A percentile compares a stretch with the other conserved stretches of the same genome.
Evolutionary conservation across 208 protist species (phyloP).

Genomic region (Angomonas ambiguus): DNA sequence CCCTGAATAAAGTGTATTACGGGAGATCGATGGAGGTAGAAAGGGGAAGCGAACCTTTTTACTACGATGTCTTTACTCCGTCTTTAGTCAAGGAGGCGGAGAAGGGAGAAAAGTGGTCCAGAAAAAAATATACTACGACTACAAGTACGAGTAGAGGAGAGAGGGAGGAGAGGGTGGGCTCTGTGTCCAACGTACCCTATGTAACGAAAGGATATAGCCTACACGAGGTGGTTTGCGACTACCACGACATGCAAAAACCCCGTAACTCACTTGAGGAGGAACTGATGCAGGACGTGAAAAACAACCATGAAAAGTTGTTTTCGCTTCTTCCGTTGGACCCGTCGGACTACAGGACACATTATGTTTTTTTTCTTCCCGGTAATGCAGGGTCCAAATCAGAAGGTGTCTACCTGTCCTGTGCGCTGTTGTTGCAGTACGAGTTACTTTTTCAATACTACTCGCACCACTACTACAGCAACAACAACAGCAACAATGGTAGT

Average conservation of each 20-base stretch:
- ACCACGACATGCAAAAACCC: background rate
- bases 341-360: background rate
- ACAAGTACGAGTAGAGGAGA: no score
- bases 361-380: constrained; percentile 1
- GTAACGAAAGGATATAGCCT: background rate
- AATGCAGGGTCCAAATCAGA: background rate
- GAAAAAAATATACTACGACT: no score
- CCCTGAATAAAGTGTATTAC: background rate
- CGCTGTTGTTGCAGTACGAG: background rate
- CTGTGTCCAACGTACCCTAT: background rate
- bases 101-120: no score
- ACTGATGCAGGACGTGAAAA: background rate
- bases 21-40: background rate
- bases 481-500: no score
- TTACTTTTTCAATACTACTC: background rate
- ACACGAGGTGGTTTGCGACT: background rate
- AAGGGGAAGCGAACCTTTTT: background rate
- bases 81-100: background rate
- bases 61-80: background rate
- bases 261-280: background rate
- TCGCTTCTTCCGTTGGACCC: background rate
- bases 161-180: background rate
- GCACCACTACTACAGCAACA: background rate
- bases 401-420: background rate
- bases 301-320: background rate